phyloP scores from a whole-genome alignment of 176 grass and related monocot species.

The Triticum monococcum region DNA sequence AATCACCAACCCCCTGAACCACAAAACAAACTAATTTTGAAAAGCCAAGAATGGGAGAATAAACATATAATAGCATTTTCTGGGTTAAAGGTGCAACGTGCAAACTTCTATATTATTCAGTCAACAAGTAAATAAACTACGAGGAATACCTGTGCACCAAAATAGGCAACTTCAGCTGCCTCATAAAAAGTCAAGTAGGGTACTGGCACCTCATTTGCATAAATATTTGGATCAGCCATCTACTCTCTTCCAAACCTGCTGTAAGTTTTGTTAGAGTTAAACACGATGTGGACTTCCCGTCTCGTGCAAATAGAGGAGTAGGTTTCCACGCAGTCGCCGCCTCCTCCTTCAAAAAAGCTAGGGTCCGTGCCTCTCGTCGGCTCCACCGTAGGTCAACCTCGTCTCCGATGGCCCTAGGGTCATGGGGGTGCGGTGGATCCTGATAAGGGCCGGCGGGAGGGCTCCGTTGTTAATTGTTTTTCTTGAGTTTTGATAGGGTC shows the following conservation, averaged over 20 bases:
- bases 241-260: conserved; percentile 94
- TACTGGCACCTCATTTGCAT: conserved; percentile 67
- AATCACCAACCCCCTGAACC: neutral
- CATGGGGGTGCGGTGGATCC: too few relatives aligned
- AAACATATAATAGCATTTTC: neutral
- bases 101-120: neutral
- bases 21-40: neutral
- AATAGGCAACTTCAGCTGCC: conserved; percentile 90
- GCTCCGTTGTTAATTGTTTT: too few relatives aligned
- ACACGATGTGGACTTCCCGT: too few relatives aligned
- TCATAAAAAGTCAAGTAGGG: conserved; percentile 92
- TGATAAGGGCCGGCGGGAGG: too few relatives aligned
- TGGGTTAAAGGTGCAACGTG: neutral
- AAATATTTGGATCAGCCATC: conserved; percentile 93
- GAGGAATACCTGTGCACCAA: conserved; percentile 66
- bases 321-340: too few relatives aligned
- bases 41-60: neutral
- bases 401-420: too few relatives aligned
- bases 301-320: too few relatives aligned
- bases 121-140: neutral
- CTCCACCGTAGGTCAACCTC: too few relatives aligned
- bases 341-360: too few relatives aligned
- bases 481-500: too few relatives aligned
- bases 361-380: too few relatives aligned
- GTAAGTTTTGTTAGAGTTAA: neutral